A percentile compares a stretch with the other conserved stretches of the same genome.
Conservation (phyloP, 148 eudicot genomes). For the Talinum fruticosum region DNA sequence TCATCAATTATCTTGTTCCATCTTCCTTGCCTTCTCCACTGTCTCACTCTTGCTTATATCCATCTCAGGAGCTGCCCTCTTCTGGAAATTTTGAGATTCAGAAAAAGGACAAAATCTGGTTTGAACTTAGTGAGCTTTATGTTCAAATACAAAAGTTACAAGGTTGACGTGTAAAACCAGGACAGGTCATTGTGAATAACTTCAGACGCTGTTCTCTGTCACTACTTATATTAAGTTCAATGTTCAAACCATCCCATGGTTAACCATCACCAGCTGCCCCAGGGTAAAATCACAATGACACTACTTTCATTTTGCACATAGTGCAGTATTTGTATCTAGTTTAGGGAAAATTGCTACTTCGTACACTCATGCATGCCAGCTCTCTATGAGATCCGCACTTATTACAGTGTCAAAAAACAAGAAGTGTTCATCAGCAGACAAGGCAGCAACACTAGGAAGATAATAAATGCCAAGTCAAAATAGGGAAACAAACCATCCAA, state of each 20-base stretch:
- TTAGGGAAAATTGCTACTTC: not conserved
- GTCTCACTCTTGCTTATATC: not conserved
- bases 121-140: not conserved
- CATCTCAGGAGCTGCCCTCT: not conserved
- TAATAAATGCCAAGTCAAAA: not conserved
- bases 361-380: not conserved
- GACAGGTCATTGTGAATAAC: not conserved
- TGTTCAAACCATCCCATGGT: not conserved
- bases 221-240: not conserved
- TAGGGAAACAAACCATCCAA: slow-evolving; percentile 63
- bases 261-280: not conserved
- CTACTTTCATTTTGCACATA: not conserved
- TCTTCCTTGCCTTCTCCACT: not conserved
- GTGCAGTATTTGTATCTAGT: not conserved
- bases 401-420: not conserved
- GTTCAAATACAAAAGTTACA: not conserved
- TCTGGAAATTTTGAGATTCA: not conserved
- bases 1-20: not conserved
- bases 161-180: not conserved
- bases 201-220: not conserved
- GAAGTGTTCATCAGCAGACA: not conserved
- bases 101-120: not conserved
- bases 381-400: not conserved
- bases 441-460: not conserved
- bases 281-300: not conserved